Percentiles rank a stretch among this genome's conserved stretches.
Conservation (phyloP, 768 basidiomycete genomes). For the Boletellus emodensis region DNA sequence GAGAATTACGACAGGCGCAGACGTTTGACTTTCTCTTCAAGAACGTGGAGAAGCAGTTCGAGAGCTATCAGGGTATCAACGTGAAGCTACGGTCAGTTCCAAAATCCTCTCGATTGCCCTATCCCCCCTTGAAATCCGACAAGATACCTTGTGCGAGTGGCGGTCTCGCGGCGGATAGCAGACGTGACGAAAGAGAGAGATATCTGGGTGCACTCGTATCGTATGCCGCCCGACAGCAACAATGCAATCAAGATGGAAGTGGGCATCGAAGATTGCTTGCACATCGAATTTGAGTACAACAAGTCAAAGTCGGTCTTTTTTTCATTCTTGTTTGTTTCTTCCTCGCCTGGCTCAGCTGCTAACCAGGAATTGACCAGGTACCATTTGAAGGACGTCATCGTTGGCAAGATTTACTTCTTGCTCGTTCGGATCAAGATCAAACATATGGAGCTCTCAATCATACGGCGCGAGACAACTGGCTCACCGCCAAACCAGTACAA, state of each 20-base stretch:
- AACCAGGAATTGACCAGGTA: slow-evolving; percentile 53
- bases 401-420: slow-evolving; percentile 99
- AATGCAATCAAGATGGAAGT: slow-evolving; percentile 99
- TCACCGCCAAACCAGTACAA: slow-evolving; percentile 99
- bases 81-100: slow-evolving; percentile 83
- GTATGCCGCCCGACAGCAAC: slow-evolving; percentile 97
- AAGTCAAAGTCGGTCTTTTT: slow-evolving; percentile 81
- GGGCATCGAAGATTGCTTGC: slow-evolving; percentile 97
- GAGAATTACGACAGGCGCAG: slow-evolving; percentile 94
- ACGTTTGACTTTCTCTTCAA: slow-evolving; percentile 97
- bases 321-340: no score
- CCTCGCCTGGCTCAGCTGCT: not conserved
- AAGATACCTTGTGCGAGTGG: slow-evolving; percentile 91
- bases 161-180: slow-evolving; percentile 87
- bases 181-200: slow-evolving; percentile 93
- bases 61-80: slow-evolving; percentile 97
- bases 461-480: slow-evolving; percentile 95
- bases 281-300: slow-evolving; percentile 99
- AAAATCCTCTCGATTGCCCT: not conserved
- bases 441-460: slow-evolving; percentile 98
- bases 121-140: slow-evolving; percentile 3
- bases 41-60: slow-evolving; percentile 99
- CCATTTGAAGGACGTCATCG: slow-evolving; percentile 97
- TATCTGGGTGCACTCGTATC: slow-evolving; percentile 96
- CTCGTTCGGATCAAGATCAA: slow-evolving; percentile 99